phyloP scores from a whole-genome alignment of 352 stramenopile species.

The Pythium folliculosum region DNA sequence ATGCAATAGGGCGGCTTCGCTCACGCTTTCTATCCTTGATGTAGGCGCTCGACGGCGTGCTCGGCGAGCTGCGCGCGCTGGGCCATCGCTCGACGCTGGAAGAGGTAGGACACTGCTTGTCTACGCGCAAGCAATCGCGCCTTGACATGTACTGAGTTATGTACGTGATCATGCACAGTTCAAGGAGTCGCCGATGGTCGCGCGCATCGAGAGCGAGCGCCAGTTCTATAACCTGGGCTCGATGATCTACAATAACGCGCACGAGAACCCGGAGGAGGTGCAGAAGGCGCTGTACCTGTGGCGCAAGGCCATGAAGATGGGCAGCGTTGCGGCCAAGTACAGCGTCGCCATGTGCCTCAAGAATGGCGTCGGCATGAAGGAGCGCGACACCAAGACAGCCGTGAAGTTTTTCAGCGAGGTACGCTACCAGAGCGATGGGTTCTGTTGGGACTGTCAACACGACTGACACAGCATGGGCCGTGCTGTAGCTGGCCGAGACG shows the following conservation, averaged over 20 bases:
- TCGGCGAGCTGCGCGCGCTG: slow-evolving; percentile 54
- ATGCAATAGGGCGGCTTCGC: background rate
- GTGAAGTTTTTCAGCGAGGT: slow-evolving; percentile 80
- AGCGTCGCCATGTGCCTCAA: slow-evolving; percentile 85
- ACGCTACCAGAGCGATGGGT: background rate
- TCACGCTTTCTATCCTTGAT: background rate
- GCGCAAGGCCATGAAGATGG: slow-evolving; percentile 85
- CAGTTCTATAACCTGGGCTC: slow-evolving; percentile 77
- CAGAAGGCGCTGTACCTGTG: slow-evolving; percentile 79
- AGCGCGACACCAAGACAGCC: slow-evolving; percentile 52
- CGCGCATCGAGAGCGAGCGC: slow-evolving; percentile 47
- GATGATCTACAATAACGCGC: slow-evolving; percentile 84
- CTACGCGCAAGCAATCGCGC: background rate
- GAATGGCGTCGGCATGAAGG: slow-evolving; percentile 71
- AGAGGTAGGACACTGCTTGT: slow-evolving; percentile 26
- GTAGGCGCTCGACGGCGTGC: slow-evolving; percentile 63
- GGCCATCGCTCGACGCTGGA: slow-evolving; percentile 55
- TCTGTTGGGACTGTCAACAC: background rate
- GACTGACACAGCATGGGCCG: background rate
- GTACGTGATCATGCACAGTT: slow-evolving; percentile 37
- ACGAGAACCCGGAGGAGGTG: slow-evolving; percentile 55
- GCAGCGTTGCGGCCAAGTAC: slow-evolving; percentile 82
- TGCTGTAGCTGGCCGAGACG: slow-evolving; percentile 44
- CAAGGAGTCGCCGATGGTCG: slow-evolving; percentile 62
- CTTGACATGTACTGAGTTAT: too few relatives aligned